Base-by-base conservation (phyloP, 1,284 basidiomycete species). In the Puccinia horiana region DNA sequence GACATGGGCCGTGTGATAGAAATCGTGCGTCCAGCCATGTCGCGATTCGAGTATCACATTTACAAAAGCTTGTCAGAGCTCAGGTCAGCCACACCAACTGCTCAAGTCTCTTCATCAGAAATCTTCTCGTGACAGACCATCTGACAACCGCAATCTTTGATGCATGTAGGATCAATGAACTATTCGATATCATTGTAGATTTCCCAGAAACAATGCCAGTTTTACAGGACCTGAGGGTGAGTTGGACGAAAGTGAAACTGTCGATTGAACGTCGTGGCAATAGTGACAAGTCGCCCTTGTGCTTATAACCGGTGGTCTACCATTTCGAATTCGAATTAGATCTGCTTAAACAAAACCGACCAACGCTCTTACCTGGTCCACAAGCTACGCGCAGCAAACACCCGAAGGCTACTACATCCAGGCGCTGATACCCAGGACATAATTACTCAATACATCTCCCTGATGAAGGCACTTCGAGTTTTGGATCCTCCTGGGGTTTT, bases 101-200 rank as follows among this genome's bases (percentile, higher is more conserved):
- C 35, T 63, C 20, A 37, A 44, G 16, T 61, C 26, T 20, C 56
- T 44, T 29, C 23, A 76, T 26, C 32, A 12, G 12, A 52, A 35
- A 44, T 35, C 42, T 67, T 12, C 23, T 9, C 18, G 44, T 47
- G 32, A 42, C 20, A 52, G 58, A 56, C 37, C 32, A 42, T 44
- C 35, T 75, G 14, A 35, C 23, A 23, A 18, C 20, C 29, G 12
- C 12, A 54, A 12, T 32, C 32, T 61, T 18, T 58, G 20, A 58
- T 72, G 73, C 23, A 65, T 47, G 37, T 9, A 95, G 94, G 61
- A 94, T 92, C 0, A 89, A 89, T 74, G 94, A 98, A 87, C 92
- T 99, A 26, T 98, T 97, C 85, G 94, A 97, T 84, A 96, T 99
- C 82, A 96, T 99, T 82, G 92, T 96, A 70, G 93, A 95, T 85